Conservation (phyloP, 495 filamentous ascomycete genomes). For the Platismatia glauca region DNA sequence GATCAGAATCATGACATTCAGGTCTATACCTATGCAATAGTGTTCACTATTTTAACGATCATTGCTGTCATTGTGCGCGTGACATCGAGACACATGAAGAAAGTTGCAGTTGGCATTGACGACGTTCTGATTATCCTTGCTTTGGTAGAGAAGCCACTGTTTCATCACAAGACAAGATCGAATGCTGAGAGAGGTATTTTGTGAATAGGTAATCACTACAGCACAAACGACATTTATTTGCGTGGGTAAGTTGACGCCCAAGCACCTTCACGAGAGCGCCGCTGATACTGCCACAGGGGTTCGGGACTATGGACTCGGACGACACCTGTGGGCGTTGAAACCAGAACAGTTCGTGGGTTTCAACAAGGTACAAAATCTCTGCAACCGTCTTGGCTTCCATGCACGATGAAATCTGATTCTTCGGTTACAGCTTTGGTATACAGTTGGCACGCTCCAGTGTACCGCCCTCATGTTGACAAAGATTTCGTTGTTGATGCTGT, state of each 20-base stretch:
- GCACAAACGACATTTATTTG: constrained; percentile 19
- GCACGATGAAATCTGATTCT: neutral
- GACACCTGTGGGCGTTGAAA: constrained; percentile 19
- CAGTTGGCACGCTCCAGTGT: constrained; percentile 17
- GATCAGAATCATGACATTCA: constrained; percentile 20
- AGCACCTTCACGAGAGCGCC: neutral
- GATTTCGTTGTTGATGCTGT: constrained; percentile 31
- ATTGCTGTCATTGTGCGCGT: constrained; percentile 16
- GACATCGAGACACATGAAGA: constrained; percentile 22
- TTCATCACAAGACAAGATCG: neutral
- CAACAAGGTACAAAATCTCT: constrained; percentile 7
- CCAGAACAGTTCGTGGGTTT: constrained; percentile 16
- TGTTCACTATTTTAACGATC: constrained; percentile 19
- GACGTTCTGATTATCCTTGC: constrained; percentile 16
- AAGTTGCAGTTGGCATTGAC: constrained; percentile 18
- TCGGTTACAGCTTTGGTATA: constrained; percentile 16
- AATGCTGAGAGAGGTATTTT: neutral
- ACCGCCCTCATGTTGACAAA: constrained; percentile 29
- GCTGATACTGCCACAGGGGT: constrained; percentile 12
- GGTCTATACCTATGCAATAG: constrained; percentile 4
- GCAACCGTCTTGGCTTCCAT: neutral
- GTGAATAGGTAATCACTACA: constrained; percentile 11
- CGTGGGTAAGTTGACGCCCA: constrained; percentile 8
- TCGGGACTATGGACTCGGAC: constrained; percentile 16
- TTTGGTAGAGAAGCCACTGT: neutral